These are phyloP conservation scores for Penicillium oxalicum DNA, from an alignment of 2,329 filamentous ascomycete species.

Conservation along the genomic window DNA sequence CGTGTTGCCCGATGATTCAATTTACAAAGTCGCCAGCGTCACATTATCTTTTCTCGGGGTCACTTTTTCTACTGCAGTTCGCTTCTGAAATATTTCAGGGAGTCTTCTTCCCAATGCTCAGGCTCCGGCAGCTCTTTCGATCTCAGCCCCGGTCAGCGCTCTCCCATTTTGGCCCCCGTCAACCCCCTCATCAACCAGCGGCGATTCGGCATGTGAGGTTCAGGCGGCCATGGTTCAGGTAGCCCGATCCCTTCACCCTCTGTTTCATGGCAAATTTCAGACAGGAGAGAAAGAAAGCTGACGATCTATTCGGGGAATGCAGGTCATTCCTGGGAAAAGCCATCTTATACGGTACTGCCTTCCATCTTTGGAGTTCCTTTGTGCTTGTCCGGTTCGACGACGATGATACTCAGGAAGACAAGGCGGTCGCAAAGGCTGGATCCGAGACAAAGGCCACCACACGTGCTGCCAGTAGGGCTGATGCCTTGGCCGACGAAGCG, in stretches of 20 bases:
- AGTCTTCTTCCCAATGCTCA: slow-evolving; percentile 28
- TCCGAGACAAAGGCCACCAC: slow-evolving; percentile 1
- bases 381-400: slow-evolving; percentile 28
- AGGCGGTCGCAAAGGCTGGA: slow-evolving; percentile 9
- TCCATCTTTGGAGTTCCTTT: slow-evolving; percentile 30
- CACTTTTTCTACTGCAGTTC: no score
- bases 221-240: slow-evolving; percentile 33
- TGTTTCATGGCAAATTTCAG: neutral
- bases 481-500: slow-evolving; percentile 10
- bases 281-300: neutral
- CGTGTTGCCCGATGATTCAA: no score
- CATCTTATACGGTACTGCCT: slow-evolving; percentile 28
- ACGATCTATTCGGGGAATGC: neutral
- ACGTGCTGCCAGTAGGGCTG: neutral
- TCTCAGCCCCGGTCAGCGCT: slow-evolving; percentile 16
- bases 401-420: slow-evolving; percentile 17
- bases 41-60: no score
- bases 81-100: neutral
- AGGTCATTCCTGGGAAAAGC: slow-evolving; percentile 28
- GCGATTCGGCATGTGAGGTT: slow-evolving; percentile 31
- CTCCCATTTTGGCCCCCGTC: slow-evolving; percentile 18
- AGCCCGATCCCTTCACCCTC: neutral
- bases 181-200: slow-evolving; percentile 10
- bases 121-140: slow-evolving; percentile 25
- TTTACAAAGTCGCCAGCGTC: no score